Base-by-base conservation (phyloP, 2,329 filamentous ascomycete genomes). In the Lachnellula hyalina region DNA sequence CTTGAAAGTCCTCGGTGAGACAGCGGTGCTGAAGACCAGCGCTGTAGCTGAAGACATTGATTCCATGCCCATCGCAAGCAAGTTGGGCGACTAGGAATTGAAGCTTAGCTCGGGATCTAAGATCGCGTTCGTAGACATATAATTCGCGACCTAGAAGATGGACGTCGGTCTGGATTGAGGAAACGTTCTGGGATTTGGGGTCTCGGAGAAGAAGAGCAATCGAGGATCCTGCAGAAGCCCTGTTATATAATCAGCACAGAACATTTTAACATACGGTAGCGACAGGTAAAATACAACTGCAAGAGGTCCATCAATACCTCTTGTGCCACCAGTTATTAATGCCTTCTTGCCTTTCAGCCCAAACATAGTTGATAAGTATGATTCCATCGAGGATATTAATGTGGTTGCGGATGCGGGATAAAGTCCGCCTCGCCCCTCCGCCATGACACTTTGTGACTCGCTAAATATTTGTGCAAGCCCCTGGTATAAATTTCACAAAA, bases 281-380 rank as follows among this genome's bases (percentile, higher is more conserved):
- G 9, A 28, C 17, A 34, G n/a, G 11, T 57, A 60, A 51, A 60
- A 58, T 7, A 61, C 71, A 42, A 62, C 62, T 2, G 68, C 65
- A 5, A 74, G 67, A 45, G 68, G 68, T 7, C 71, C 77, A 21
- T 89, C 90, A 9, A 94, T 77, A 38, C 90, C 90, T 62, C 90
- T 78, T 6, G 87, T 90, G 49, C 89, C 90, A 48, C 89, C 89
- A 0, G 90, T 94, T 41, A 94, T 80, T 61, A 94, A 86, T 61
- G 86, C 88, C 47, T 92, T 82, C 72, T 94, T 94, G 67, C 88
- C 89, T 66, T 89, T 84, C 65, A 93, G 81, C 51, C 86, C 89
- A 79, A 94, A 94, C 73, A 94, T 85, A 64, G 78, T 83, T 11
- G 59, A 50, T 19, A 61, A 41, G 47, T 59, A 61, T 17, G 44